Percentiles rank a stretch among this genome's conserved stretches.
Evolutionary conservation across 768 basidiomycete species (phyloP).

Genomic region (Russula sp.): DNA sequence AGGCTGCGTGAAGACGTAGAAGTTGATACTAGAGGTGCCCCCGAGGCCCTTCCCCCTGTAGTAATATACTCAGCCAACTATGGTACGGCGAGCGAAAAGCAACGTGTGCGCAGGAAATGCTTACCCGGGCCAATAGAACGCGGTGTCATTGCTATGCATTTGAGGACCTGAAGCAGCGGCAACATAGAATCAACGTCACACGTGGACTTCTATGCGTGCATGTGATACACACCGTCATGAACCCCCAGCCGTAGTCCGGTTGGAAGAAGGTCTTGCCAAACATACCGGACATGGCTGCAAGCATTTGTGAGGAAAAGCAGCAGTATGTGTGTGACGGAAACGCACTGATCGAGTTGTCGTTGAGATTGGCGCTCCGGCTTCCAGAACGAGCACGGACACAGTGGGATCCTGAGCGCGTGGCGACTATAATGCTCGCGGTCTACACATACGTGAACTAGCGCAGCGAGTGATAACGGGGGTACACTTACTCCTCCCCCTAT

Average conservation of each 20-base stretch:
- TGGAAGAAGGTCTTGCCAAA: too few species aligned
- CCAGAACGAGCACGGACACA: too few species aligned
- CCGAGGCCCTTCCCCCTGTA: constrained; percentile 24
- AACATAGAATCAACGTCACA: too few species aligned
- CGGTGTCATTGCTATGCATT: constrained; percentile 10
- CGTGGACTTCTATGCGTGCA: background rate
- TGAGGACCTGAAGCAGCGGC: constrained; percentile 17
- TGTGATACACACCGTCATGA: background rate
- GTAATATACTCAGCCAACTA: background rate
- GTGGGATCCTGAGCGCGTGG: constrained; percentile 27
- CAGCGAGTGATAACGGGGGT: background rate
- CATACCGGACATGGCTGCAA: too few species aligned
- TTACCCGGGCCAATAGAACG: constrained; percentile 21
- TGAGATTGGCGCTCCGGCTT: too few species aligned
- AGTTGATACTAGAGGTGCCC: constrained; percentile 23
- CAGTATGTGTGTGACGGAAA: too few species aligned
- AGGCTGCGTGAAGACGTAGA: constrained; percentile 23
- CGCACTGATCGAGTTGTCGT: too few species aligned
- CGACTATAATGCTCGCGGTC: constrained; percentile 26
- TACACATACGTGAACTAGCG: background rate
- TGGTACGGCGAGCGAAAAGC: background rate
- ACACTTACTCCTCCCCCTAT: constrained; percentile 5
- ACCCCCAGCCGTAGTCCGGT: too few species aligned
- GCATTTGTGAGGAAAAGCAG: too few species aligned
- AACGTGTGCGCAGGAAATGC: background rate